A percentile compares a stretch with the other conserved stretches of the same genome.
Conservation (phyloP, 306 rosid genomes). For the Hylodesmum podocarpum region DNA sequence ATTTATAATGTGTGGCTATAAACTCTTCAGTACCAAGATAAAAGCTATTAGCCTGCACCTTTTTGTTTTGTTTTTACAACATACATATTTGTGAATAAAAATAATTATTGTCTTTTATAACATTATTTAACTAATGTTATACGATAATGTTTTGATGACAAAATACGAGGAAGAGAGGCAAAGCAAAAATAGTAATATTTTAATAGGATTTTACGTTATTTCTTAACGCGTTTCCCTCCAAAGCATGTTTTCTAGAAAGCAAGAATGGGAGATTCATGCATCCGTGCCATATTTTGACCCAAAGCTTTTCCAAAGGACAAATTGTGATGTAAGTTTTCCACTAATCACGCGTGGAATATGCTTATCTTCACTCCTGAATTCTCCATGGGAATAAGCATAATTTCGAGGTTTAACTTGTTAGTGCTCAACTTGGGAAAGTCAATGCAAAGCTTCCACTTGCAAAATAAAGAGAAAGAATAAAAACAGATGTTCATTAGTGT, state of each 20-base stretch:
- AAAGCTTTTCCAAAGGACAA: conserved; percentile 22
- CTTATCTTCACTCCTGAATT: conserved; percentile 30
- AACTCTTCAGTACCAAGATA: no score
- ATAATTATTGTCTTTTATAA: not conserved
- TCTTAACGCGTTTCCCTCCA: not conserved
- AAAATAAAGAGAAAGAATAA: not conserved
- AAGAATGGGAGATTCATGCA: not conserved
- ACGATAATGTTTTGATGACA: not conserved
- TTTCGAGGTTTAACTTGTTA: not conserved
- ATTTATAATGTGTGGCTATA: no score
- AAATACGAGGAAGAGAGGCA: not conserved
- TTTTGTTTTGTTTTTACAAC: not conserved
- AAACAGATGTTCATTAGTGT: not conserved
- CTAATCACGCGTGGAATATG: conserved; percentile 56
- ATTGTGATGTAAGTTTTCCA: conserved; percentile 24
- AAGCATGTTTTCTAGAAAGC: not conserved
- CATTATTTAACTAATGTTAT: not conserved
- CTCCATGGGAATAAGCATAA: conserved; percentile 23
- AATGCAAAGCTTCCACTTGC: conserved; percentile 7
- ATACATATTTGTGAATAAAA: not conserved
- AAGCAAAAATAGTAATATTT: not conserved
- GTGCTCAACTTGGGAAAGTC: conserved; percentile 18
- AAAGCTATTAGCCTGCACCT: no score
- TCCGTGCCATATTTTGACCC: not conserved
- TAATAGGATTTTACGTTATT: not conserved